phyloP scores from a whole-genome alignment of 129 eudicot species.

The Solidago caesia region DNA sequence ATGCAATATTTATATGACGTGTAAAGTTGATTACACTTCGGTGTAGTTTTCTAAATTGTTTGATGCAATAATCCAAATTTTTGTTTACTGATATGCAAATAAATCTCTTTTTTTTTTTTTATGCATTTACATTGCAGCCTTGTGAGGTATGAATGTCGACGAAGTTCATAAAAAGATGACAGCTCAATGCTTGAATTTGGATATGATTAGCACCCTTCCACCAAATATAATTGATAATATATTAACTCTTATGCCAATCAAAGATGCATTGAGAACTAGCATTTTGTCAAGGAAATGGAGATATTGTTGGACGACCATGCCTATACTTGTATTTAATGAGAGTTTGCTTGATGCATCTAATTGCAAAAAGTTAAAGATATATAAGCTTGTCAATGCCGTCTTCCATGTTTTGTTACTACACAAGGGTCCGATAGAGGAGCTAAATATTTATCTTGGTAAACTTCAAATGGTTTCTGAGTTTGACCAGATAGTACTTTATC shows the following conservation, averaged over 20 bases:
- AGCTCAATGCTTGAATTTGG: background rate
- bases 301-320: background rate
- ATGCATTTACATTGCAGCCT: background rate
- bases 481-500: background rate
- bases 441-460: background rate
- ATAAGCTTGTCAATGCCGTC: background rate
- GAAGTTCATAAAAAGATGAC: background rate
- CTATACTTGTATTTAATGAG: background rate
- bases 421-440: background rate
- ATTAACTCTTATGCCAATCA: background rate
- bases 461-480: background rate
- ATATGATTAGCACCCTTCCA: background rate
- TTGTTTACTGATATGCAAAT: background rate
- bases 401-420: background rate
- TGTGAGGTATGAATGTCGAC: background rate
- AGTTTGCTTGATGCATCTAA: background rate
- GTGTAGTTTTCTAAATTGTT: too few relatives aligned
- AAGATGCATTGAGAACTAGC: conserved; percentile 7
- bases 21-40: too few relatives aligned
- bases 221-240: background rate
- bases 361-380: background rate
- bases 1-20: too few relatives aligned
- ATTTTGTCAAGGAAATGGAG: conserved; percentile 5
- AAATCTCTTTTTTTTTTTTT: background rate
- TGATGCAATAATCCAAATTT: too few relatives aligned